Conservation (phyloP, 805 yeast genomes). For the Torulaspora franciscae region DNA sequence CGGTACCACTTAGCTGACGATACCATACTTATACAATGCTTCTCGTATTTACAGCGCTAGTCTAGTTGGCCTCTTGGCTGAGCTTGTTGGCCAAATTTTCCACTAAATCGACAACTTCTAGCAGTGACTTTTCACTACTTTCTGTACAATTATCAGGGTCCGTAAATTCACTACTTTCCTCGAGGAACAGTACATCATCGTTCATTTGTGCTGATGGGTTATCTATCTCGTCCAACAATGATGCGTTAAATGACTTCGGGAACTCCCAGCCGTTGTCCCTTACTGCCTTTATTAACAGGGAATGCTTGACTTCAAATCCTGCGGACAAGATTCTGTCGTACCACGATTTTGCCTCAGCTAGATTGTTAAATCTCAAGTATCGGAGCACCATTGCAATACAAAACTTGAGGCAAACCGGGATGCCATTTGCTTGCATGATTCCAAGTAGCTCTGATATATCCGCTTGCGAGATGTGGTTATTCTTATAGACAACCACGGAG, state of each 20-base stretch:
- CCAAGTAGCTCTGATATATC: conserved; percentile 20
- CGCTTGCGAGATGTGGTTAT: conserved; percentile 14
- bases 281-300: conserved; percentile 17
- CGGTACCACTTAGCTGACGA: not conserved
- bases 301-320: conserved; percentile 24
- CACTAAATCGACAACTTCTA: conserved; percentile 7
- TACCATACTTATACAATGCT: too few relatives aligned
- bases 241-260: conserved; percentile 19
- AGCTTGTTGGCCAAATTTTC: not conserved
- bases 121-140: conserved; percentile 3
- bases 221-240: conserved; percentile 13
- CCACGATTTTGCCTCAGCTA: conserved; percentile 28
- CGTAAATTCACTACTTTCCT: conserved; percentile 5
- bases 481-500: conserved; percentile 24
- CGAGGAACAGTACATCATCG: conserved; percentile 11
- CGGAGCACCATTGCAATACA: conserved; percentile 27
- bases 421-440: conserved; percentile 22
- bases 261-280: conserved; percentile 25
- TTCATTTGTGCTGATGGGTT: not conserved
- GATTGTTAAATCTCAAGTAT: conserved; percentile 15
- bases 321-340: conserved; percentile 24
- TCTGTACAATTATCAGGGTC: not conserved
- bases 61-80: not conserved
- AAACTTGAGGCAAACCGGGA: conserved; percentile 26
- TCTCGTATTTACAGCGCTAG: too few relatives aligned